A percentile compares a stretch with the other conserved stretches of the same genome.
phyloP scores from a whole-genome alignment of 2,329 filamentous ascomycete species.

The Pseudocercospora vitis region DNA sequence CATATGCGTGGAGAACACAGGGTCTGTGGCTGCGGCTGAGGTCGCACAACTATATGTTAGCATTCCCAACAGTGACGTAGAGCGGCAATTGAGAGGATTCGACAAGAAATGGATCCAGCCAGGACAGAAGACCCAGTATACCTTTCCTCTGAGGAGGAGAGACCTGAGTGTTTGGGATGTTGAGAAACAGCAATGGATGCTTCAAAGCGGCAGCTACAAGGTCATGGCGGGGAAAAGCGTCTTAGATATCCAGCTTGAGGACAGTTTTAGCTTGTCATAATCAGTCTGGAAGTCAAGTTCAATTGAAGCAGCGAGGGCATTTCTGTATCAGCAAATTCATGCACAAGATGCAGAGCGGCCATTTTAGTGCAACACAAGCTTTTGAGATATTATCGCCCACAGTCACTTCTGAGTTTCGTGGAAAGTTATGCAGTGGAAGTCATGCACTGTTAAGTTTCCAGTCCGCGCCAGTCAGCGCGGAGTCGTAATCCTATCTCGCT shows the following conservation, averaged over 20 bases:
- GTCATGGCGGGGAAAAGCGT: constrained; percentile 28
- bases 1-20: constrained; percentile 63
- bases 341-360: too few species aligned
- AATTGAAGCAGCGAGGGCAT: too few species aligned
- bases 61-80: constrained; percentile 34
- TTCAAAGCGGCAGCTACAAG: constrained; percentile 30
- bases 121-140: constrained; percentile 21
- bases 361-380: too few species aligned
- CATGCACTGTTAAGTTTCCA: too few species aligned
- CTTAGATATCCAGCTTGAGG: constrained; percentile 16
- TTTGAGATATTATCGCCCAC: too few species aligned
- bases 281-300: too few species aligned
- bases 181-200: constrained; percentile 22
- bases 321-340: too few species aligned
- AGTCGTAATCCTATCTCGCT: too few species aligned
- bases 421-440: too few species aligned
- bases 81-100: constrained; percentile 39
- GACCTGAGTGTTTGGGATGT: constrained; percentile 29
- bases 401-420: too few species aligned
- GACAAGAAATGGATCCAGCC: constrained; percentile 40
- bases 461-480: too few species aligned
- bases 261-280: constrained; percentile 5
- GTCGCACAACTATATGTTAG: constrained; percentile 56
- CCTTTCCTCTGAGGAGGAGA: constrained; percentile 23
- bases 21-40: constrained; percentile 52